Evolutionary conservation across 768 basidiomycete species (phyloP), one percentile per base, ranked within the genome.

Genomic region (Pilatotrama ljubarskyi): DNA sequence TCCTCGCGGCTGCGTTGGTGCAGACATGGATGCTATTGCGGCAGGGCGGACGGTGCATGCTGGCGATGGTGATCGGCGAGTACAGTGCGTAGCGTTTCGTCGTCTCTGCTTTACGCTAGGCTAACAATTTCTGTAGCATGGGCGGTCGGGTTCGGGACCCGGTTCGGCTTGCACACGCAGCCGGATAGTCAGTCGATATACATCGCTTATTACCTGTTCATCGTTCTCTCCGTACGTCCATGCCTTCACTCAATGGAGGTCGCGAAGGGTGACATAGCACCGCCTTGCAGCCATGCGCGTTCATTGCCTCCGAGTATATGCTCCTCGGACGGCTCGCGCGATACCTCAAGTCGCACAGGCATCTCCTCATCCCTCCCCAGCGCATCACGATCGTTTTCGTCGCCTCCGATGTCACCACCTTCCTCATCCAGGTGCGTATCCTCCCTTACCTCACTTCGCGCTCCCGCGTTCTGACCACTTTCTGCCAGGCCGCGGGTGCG

Each of bases 291-390:
- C 88, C 88, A 5, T 91, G 90, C 68, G 88, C 86, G 25, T 90
- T 90, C 73, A 85, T 88, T 61, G 85, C 85, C 5, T 80, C 84
- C 14, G 80, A 85, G 66, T 90, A 91, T 65, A 73, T 88, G 55
- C 77, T 89, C 18, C 78, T 90, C 1, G 86, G 87, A 10, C 81
- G 81, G 13, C 70, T 91, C 3, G 83, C 86, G 5, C 74, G 70
- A 22, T 76, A 81, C 61, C 71, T 90, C 6, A 65, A 74, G 10
- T 77, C 77, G 36, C 75, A 79, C 57, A 61, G 77, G 47, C 78
- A 83, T 64, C 73, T 89, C 22, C 66, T 83, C 25, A 69, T 90
- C 20, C 72, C 75, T 0, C 75, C 82, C 5, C 74, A 73, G 18
- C 74, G 74, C 18, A 80, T 90, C 61, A 85, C 85, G 8, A 59